These are phyloP conservation scores for Coprinopsis marcescibilis DNA, from an alignment of 768 basidiomycete species.

Conservation along the genomic window DNA sequence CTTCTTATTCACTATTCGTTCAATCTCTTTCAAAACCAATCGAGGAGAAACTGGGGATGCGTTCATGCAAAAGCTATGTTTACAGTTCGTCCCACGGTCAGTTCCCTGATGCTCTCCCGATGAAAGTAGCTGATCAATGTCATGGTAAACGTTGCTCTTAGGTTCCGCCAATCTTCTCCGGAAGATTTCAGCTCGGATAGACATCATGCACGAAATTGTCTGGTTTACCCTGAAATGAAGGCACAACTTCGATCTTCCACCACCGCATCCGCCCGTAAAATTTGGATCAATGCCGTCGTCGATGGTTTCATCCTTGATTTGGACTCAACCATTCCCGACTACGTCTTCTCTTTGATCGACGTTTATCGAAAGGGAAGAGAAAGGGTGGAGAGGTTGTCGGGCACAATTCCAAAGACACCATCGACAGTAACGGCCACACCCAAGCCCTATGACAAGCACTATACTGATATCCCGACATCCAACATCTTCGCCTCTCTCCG, in stretches of 20 bases:
- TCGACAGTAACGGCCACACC: conserved; percentile 18
- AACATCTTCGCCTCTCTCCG: conserved; percentile 60
- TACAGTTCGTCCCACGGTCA: conserved; percentile 82
- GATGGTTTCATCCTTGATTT: conserved; percentile 83
- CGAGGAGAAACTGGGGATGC: conserved; percentile 77
- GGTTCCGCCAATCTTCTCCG: conserved; percentile 72
- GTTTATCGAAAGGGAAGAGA: conserved; percentile 82
- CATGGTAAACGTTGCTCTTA: conserved; percentile 24
- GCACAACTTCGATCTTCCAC: conserved; percentile 61
- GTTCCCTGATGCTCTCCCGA: conserved; percentile 15
- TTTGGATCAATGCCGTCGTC: conserved; percentile 64
- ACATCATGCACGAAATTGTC: conserved; percentile 64
- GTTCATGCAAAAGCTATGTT: conserved; percentile 63
- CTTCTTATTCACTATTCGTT: conserved; percentile 79
- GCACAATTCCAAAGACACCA: conserved; percentile 44
- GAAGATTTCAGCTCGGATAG: conserved; percentile 65
- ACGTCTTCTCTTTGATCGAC: conserved; percentile 75
- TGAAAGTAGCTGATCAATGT: conserved; percentile 4
- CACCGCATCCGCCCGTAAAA: conserved; percentile 40
- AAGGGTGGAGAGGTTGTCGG: conserved; percentile 61
- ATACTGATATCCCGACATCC: conserved; percentile 45
- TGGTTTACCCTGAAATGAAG: conserved; percentile 77
- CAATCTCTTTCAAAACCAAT: conserved; percentile 65
- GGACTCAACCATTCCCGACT: conserved; percentile 74
- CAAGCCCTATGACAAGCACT: conserved; percentile 22